Percentiles rank a stretch among this genome's conserved stretches.
Conservation (phyloP, 2,329 filamentous ascomycete genomes). For the Alternaria infectoria region DNA sequence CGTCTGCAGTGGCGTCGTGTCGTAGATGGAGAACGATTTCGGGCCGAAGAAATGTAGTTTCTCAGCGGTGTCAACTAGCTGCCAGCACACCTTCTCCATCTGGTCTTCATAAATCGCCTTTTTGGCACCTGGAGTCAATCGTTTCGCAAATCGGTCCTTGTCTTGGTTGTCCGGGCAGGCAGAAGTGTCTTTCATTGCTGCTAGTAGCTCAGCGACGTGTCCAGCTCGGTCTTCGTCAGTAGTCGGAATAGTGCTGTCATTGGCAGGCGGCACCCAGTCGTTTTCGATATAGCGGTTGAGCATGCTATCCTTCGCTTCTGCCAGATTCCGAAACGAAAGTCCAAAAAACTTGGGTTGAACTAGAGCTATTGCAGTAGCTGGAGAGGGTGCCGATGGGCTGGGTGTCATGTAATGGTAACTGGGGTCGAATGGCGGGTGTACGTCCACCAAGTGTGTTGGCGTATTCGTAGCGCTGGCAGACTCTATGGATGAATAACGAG, state of each 20-base stretch:
- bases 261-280: slow-evolving; percentile 1
- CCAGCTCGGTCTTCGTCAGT: neutral
- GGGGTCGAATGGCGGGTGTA: neutral
- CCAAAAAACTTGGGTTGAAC: neutral
- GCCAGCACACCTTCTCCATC: slow-evolving; percentile 23
- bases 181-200: slow-evolving; percentile 9
- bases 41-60: slow-evolving; percentile 13
- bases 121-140: slow-evolving; percentile 2
- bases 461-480: neutral
- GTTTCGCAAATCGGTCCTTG: slow-evolving; percentile 5
- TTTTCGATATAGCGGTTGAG: neutral
- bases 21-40: slow-evolving; percentile 1
- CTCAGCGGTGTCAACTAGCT: slow-evolving; percentile 11
- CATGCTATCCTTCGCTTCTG: neutral
- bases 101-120: neutral
- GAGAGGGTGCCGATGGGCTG: neutral
- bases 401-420: neutral
- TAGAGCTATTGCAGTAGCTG: neutral
- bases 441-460: neutral
- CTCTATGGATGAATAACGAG: neutral
- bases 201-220: slow-evolving; percentile 7
- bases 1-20: slow-evolving; percentile 2
- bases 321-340: neutral
- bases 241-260: slow-evolving; percentile 7
- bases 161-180: slow-evolving; percentile 5